phyloP scores from a whole-genome alignment of 257 asterid genomes.

The Jasminum sambac region DNA sequence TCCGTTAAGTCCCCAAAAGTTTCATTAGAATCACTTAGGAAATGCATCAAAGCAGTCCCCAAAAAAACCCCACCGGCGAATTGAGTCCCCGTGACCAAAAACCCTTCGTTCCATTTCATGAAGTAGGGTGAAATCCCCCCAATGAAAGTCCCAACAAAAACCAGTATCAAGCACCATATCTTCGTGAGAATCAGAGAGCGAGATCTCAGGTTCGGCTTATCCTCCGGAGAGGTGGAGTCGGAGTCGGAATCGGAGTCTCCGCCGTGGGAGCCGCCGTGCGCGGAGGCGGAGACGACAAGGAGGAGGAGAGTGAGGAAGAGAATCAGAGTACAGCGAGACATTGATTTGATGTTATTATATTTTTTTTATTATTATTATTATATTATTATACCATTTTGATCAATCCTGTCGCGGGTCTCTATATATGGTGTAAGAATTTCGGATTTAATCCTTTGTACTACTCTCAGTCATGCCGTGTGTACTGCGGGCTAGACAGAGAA shows the following conservation, averaged over 20 bases:
- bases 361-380: too few species aligned
- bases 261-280: slow-evolving; percentile 51
- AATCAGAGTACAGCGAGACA: slow-evolving; percentile 51
- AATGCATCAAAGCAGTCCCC: slow-evolving; percentile 91
- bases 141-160: slow-evolving; percentile 63
- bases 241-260: slow-evolving; percentile 31
- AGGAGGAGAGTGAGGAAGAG: slow-evolving; percentile 41
- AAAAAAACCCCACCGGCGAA: slow-evolving; percentile 92
- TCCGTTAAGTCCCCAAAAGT: slow-evolving; percentile 66
- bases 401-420: neutral
- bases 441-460: neutral
- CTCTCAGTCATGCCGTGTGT: neutral
- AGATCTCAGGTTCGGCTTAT: slow-evolving; percentile 61
- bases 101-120: slow-evolving; percentile 82
- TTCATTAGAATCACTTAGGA: slow-evolving; percentile 78
- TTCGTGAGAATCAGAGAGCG: slow-evolving; percentile 60
- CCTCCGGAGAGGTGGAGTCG: slow-evolving; percentile 33
- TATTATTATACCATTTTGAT: too few species aligned
- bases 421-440: neutral
- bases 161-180: slow-evolving; percentile 76
- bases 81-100: slow-evolving; percentile 75
- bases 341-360: too few species aligned
- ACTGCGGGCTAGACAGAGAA: neutral
- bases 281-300: slow-evolving; percentile 49
- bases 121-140: slow-evolving; percentile 91